Conservation (phyloP, 495 filamentous ascomycete species). For the Corynascus novoguineensis region DNA sequence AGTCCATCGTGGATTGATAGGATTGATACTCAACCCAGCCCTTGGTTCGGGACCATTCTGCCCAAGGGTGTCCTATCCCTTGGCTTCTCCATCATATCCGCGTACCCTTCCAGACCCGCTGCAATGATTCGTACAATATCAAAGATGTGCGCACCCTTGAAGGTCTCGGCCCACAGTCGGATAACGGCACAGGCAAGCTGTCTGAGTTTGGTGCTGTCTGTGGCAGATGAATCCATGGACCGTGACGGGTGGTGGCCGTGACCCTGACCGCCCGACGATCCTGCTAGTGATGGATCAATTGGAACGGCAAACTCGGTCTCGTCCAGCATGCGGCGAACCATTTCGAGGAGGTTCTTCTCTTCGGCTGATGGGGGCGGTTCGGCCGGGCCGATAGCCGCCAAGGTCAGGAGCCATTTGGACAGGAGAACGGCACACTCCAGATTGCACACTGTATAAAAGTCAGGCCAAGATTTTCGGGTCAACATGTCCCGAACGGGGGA, state of each 20-base stretch:
- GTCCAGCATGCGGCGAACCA: slow-evolving; percentile 67
- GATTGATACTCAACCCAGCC: slow-evolving; percentile 11
- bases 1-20: background rate
- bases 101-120: slow-evolving; percentile 56
- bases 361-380: slow-evolving; percentile 47
- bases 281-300: slow-evolving; percentile 44
- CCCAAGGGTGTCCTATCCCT: slow-evolving; percentile 44
- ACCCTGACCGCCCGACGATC: slow-evolving; percentile 16
- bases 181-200: slow-evolving; percentile 59
- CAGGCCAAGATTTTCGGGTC: background rate
- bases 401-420: slow-evolving; percentile 47
- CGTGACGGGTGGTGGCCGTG: slow-evolving; percentile 32
- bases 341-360: slow-evolving; percentile 59
- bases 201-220: slow-evolving; percentile 49
- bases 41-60: slow-evolving; percentile 20
- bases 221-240: slow-evolving; percentile 35
- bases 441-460: slow-evolving; percentile 47
- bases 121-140: slow-evolving; percentile 62
- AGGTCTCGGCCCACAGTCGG: slow-evolving; percentile 62
- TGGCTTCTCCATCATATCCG: slow-evolving; percentile 56
- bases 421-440: slow-evolving; percentile 66
- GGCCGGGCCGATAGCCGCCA: slow-evolving; percentile 39
- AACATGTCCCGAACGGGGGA: background rate
- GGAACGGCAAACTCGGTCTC: slow-evolving; percentile 68
- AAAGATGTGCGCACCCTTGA: slow-evolving; percentile 63